Evolutionary conservation across 1,284 basidiomycete genomes (phyloP), one percentile per base, ranked within the genome.

Genomic region (Apiotrichum veenhuisii): DNA sequence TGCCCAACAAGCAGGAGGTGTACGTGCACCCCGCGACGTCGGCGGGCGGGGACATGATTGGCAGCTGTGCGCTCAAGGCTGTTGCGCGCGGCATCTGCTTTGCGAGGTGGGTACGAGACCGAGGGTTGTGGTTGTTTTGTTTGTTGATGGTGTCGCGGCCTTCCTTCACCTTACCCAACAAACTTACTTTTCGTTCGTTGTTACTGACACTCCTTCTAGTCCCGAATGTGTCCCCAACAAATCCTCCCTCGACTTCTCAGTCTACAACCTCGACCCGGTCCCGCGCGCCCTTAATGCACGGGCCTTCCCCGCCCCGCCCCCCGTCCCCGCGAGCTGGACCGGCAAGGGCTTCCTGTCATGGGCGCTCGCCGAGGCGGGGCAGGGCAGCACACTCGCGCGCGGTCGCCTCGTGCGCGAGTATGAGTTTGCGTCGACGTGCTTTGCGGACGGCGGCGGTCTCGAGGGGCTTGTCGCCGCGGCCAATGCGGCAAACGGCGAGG

Each of bases 301-400:
- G 22, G 42, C 61, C 1, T 55, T 57, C 30, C 46, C 58, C 17
- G 25, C 38, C 14, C 38, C 56, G 14, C 25, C 33, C 12, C 46
- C 54, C 18, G 34, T 45, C 22, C 38, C 52, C 4, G 52, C 52
- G 18, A 22, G 33, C 57, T 75, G 72, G 72, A 63, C 68, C 9
- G 73, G 73, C 26, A 67, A 68, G 58, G 73, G 73, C 0, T 74
- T 74, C 45, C 62, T 75, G 12, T 72, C 70, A 2, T 75, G 73
- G 73, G 62, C 65, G 20, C 49, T 74, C 10, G 40, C 61, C 18
- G 73, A 75, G 52, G 10, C 47, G 3, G 64, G 60, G 4, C 30
- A 50, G 0, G 73, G 73, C 1, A 55, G 41, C 38, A 73, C 69
- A 11, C 59, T 73, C 11, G 64, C 70, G 26, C 64, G 65, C 41